These are phyloP conservation scores for Rusavskia elegans DNA, from an alignment of 495 filamentous ascomycete species.

Conservation along the genomic window DNA sequence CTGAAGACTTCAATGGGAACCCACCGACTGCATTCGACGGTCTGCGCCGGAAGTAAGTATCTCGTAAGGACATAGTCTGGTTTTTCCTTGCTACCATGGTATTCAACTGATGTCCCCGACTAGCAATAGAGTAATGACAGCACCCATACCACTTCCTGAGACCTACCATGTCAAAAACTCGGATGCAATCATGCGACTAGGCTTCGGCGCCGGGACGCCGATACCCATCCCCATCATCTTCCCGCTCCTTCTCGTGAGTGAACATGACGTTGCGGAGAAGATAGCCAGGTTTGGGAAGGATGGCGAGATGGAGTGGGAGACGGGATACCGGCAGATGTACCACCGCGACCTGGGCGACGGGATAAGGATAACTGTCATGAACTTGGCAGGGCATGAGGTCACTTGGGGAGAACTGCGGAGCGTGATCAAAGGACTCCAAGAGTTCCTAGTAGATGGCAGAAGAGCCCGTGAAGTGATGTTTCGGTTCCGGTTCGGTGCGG, in stretches of 20 bases:
- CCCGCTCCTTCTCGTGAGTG: background rate
- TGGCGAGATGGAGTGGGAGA: background rate
- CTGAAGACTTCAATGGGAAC: too few relatives aligned
- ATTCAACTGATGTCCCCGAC: background rate
- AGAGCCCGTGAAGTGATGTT: background rate
- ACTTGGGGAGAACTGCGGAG: background rate
- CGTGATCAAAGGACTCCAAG: background rate
- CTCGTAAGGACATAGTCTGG: too few relatives aligned
- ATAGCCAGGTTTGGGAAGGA: background rate
- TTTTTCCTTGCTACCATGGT: too few relatives aligned
- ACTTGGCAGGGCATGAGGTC: background rate
- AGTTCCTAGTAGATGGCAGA: background rate
- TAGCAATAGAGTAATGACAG: background rate
- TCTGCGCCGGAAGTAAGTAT: too few relatives aligned
- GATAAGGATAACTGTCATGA: background rate
- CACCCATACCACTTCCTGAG: background rate
- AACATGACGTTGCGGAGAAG: background rate
- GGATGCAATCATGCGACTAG: background rate
- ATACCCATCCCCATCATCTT: background rate
- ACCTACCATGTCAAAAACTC: background rate
- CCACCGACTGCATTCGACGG: too few relatives aligned
- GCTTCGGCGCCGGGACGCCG: background rate
- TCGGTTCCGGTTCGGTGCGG: background rate
- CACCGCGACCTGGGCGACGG: background rate
- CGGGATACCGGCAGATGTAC: background rate